These are phyloP conservation scores for Xylariales sp. DNA, from an alignment of 2,329 filamentous ascomycete species.

Conservation along the genomic window DNA sequence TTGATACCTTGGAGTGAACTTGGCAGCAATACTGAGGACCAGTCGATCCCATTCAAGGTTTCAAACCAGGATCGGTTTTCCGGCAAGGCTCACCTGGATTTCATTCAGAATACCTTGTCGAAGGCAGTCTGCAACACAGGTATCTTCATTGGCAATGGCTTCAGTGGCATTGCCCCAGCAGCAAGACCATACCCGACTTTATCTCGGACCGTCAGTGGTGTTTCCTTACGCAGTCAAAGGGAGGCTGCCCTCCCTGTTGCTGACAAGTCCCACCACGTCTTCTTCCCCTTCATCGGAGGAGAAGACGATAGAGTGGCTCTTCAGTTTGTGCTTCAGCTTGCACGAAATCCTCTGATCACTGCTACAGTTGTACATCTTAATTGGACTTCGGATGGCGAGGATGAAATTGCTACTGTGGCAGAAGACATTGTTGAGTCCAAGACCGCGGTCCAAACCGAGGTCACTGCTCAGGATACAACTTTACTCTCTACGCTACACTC, in stretches of 20 bases:
- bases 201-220: conserved; percentile 44
- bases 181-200: conserved; percentile 33
- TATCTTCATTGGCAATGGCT: conserved; percentile 70
- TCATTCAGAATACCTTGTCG: conserved; percentile 65
- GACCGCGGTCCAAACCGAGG: conserved; percentile 23
- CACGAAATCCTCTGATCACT: conserved; percentile 71
- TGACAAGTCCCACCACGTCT: conserved; percentile 75
- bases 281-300: conserved; percentile 82
- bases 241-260: conserved; percentile 52
- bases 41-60: conserved; percentile 34
- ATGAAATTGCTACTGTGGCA: conserved; percentile 19
- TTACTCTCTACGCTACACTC: conserved; percentile 30
- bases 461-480: conserved; percentile 29
- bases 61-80: conserved; percentile 55
- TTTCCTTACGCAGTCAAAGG: conserved; percentile 57
- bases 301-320: conserved; percentile 77
- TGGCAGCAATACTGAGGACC: conserved; percentile 67
- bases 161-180: conserved; percentile 30
- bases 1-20: conserved; percentile 88
- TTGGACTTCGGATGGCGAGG: conserved; percentile 18
- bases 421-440: conserved; percentile 16
- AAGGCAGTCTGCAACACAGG: conserved; percentile 64
- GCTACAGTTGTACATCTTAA: conserved; percentile 66
- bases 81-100: conserved; percentile 62
- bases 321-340: conserved; percentile 77